phyloP scores from a whole-genome alignment of 129 eudicot genomes.

The Cynara cardunculus region DNA sequence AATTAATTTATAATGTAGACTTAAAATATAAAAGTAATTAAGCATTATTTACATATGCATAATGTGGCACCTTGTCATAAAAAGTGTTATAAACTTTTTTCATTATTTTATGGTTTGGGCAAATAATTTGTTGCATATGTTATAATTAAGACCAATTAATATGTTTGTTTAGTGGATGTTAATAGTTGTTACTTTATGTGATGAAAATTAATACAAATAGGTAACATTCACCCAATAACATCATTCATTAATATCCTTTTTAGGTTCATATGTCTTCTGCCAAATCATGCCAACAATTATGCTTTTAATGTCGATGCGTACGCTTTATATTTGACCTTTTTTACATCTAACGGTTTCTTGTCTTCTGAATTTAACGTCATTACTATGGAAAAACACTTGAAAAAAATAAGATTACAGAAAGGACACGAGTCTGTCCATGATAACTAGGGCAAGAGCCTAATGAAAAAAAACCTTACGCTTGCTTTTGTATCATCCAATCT shows the following conservation, averaged over 20 bases:
- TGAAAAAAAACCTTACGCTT: neutral
- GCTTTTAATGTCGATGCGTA: neutral
- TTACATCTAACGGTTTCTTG: neutral
- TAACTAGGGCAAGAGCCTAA: neutral
- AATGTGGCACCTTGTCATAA: conserved; percentile 21
- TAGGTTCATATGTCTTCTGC: conserved; percentile 53
- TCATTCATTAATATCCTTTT: conserved; percentile 33
- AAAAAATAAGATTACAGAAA: neutral
- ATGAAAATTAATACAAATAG: conserved; percentile 24
- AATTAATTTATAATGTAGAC: neutral
- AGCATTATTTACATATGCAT: neutral
- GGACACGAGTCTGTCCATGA: neutral
- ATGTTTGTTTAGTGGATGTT: conserved; percentile 34
- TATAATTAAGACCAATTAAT: conserved; percentile 36
- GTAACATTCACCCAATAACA: conserved; percentile 28
- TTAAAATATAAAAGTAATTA: neutral
- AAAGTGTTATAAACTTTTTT: neutral
- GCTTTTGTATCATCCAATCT: neutral
- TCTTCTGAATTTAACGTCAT: neutral
- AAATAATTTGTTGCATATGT: neutral
- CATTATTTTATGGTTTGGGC: neutral
- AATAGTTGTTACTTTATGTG: conserved; percentile 27
- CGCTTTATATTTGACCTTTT: neutral
- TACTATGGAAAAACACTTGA: neutral
- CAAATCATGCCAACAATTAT: conserved; percentile 35